These are phyloP conservation scores for Neobulgaria alba DNA, from an alignment of 2,329 filamentous ascomycete genomes.

Conservation along the genomic window DNA sequence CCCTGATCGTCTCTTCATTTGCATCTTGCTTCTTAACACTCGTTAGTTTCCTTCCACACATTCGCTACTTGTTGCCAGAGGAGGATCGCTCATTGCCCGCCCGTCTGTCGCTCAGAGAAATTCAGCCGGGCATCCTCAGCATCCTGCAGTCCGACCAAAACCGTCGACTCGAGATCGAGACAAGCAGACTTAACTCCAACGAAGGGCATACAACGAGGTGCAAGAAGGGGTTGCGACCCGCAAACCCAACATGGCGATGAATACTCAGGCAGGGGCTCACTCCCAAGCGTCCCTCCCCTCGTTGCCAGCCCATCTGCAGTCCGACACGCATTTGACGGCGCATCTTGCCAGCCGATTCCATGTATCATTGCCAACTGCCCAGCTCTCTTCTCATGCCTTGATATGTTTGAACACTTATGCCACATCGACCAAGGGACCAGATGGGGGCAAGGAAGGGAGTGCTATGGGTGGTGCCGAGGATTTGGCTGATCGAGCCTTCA, in stretches of 20 bases:
- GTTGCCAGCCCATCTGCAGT: slow-evolving; percentile 74
- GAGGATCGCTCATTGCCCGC: no score
- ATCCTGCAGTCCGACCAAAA: no score
- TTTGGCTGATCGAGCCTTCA: slow-evolving; percentile 76
- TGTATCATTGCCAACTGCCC: slow-evolving; percentile 77
- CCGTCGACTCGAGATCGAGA: no score
- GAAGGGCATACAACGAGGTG: no score
- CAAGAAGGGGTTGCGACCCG: slow-evolving; percentile 9
- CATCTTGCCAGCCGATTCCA: slow-evolving; percentile 88
- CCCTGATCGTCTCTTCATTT: no score
- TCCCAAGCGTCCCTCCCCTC: slow-evolving; percentile 82
- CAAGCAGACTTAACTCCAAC: no score
- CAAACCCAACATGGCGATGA: slow-evolving; percentile 8
- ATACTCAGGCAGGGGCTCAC: slow-evolving; percentile 49
- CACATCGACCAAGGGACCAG: slow-evolving; percentile 74
- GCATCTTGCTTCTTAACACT: no score
- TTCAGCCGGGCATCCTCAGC: no score
- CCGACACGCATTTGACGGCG: slow-evolving; percentile 69
- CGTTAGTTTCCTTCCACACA: no score
- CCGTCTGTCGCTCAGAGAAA: no score
- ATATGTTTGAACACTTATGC: slow-evolving; percentile 94
- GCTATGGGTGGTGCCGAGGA: slow-evolving; percentile 90
- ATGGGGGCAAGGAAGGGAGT: slow-evolving; percentile 87
- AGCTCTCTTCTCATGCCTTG: slow-evolving; percentile 82
- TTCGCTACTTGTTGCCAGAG: no score